Evolutionary conservation across 2,329 filamentous ascomycete genomes (phyloP), one percentile per base, ranked within the genome.

Genomic region (Colletotrichum australisinense): DNA sequence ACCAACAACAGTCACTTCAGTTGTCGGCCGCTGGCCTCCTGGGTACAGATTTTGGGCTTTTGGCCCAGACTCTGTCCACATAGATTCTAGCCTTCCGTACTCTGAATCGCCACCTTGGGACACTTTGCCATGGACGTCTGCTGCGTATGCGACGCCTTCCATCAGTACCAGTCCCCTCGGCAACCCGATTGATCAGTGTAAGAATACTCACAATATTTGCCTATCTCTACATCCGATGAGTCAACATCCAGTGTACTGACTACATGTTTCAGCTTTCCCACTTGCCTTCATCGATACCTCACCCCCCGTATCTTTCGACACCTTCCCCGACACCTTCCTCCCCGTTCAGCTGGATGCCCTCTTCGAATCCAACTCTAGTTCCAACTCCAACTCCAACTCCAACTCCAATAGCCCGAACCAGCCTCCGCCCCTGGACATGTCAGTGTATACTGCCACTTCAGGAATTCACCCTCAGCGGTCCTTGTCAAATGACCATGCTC

Each of bases 401-500:
- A 64, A 63, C 14, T 56, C 59, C 58, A 74, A 73, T 63, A 75
- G 73, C 55, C 70, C 72, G 16, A 67, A 72, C 42, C 72, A 72
- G 19, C 68, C 59, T 28, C 69, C 62, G 4, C 68, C 63, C 49
- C 68, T 72, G 63, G 63, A 74, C 58, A 72, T 67, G 58, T 60
- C 68, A 64, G 52, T 42, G 1, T 64, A 46, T 42, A 24, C 64
- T 24, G 22, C 67, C 28, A 38, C 63, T n/a, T 73, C 67, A 49
- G 63, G 38, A 28, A 4, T 28, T 28, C 5, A 28, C 26, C 46
- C 63, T 52, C 66, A 56, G 58, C 67, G 58, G 30, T 64, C 66
- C n/a, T 67, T 70, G 58, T 66, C 70, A 14, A 63, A 60, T 67
- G 59, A 72, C 46, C 63, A 53, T 24, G 62, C 59, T 46, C 67